phyloP scores from a whole-genome alignment of 805 yeast species.

The Candida hispaniensis region DNA sequence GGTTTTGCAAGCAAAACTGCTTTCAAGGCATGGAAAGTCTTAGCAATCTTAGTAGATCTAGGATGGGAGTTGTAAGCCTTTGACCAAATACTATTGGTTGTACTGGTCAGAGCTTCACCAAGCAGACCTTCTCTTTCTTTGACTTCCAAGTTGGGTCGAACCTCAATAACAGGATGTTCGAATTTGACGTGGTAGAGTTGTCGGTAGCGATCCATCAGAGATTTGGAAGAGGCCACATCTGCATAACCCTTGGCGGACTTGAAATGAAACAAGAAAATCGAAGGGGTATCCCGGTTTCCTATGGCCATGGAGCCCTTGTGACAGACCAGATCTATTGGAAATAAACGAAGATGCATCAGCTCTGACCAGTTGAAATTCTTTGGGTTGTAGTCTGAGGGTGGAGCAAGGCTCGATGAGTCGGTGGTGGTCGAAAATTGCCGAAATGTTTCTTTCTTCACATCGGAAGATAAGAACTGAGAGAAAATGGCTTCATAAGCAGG shows the following conservation, averaged over 20 bases:
- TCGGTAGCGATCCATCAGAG: constrained; percentile 48
- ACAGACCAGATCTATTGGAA: constrained; percentile 56
- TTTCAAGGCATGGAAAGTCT: constrained; percentile 2
- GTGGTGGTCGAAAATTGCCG: too few species aligned
- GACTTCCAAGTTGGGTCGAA: constrained; percentile 65
- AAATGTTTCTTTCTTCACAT: neutral
- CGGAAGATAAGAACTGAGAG: constrained; percentile 3
- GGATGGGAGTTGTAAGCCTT: constrained; percentile 11
- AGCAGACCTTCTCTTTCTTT: constrained; percentile 27
- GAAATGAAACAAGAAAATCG: constrained; percentile 54
- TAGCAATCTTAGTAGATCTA: constrained; percentile 2
- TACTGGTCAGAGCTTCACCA: constrained; percentile 4
- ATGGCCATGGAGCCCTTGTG: constrained; percentile 61
- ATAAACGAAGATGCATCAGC: constrained; percentile 23
- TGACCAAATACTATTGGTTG: constrained; percentile 8
- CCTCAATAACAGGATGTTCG: constrained; percentile 43
- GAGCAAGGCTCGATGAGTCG: too few species aligned
- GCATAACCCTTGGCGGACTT: constrained; percentile 42
- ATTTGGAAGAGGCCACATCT: constrained; percentile 44
- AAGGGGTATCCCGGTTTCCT: constrained; percentile 72
- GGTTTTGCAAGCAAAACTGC: constrained; percentile 6
- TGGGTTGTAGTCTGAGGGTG: constrained; percentile 6
- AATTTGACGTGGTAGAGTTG: constrained; percentile 36
- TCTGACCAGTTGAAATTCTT: constrained; percentile 17
- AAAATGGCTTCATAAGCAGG: constrained; percentile 61